Percentiles rank a stretch among this genome's conserved stretches.
Conservation (phyloP, 108 stramenopile genomes). For the Cyclotella baltica region DNA sequence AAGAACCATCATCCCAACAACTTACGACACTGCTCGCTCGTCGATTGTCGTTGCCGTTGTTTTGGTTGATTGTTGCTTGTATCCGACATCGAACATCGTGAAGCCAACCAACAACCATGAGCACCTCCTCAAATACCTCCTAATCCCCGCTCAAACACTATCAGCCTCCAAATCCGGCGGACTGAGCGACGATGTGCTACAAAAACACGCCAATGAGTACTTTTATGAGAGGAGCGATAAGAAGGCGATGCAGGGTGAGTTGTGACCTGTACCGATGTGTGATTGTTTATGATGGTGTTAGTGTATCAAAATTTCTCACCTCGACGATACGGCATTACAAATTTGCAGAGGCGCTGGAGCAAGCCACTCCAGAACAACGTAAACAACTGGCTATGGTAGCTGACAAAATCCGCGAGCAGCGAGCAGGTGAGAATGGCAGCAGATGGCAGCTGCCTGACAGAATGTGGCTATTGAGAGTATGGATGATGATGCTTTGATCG, state of each 20-base stretch:
- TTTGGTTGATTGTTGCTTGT: too few relatives aligned
- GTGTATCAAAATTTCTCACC: too few relatives aligned
- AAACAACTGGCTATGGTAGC: conserved; percentile 68
- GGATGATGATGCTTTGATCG: conserved; percentile 64
- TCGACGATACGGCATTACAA: too few relatives aligned
- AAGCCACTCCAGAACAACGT: conserved; percentile 60
- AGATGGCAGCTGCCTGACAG: conserved; percentile 15
- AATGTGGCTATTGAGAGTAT: conserved; percentile 48
- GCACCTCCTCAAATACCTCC: conserved; percentile 58
- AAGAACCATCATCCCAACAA: too few relatives aligned
- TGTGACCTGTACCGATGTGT: background rate
- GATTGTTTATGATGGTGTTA: background rate
- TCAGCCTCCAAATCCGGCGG: conserved; percentile 68
- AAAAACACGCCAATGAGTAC: conserved; percentile 70
- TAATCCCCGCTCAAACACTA: conserved; percentile 62
- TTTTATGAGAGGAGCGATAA: conserved; percentile 62
- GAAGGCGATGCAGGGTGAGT: conserved; percentile 27
- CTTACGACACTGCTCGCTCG: too few relatives aligned
- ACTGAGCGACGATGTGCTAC: conserved; percentile 63
- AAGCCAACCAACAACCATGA: too few relatives aligned
- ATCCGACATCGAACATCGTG: too few relatives aligned
- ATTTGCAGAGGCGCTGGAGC: conserved; percentile 45
- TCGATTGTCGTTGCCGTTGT: too few relatives aligned
- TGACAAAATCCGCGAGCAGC: conserved; percentile 57
- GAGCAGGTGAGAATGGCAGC: too few relatives aligned